Evolutionary conservation across 2,329 filamentous ascomycete species (phyloP), one percentile per base, ranked within the genome.

Genomic region (Lasiodiplodia sp.): DNA sequence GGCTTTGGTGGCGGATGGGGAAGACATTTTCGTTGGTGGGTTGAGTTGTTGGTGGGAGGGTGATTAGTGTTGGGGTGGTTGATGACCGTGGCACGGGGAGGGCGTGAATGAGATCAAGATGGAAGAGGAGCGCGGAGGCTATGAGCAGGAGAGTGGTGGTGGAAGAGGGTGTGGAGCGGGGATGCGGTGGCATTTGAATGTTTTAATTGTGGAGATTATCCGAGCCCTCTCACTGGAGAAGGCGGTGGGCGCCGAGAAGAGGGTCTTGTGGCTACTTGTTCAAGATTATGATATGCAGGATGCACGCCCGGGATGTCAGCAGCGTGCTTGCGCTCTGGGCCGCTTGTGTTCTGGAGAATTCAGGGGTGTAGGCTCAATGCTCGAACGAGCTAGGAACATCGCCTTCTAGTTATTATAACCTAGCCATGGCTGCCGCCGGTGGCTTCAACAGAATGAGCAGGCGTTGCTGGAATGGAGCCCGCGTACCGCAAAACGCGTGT

Each of bases 241-340:
- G 60, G 60, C 60, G 60, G 60, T 53, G 60, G 60, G 47, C 44
- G 44, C 18, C n/a, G 10, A n/a, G 34, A n/a, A 21, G 28, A 37
- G 53, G 31, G 40, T 47, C 25, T 57, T 38, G 55, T 23, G 47
- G 58, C 58, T 60, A 64, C 60, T 49, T 38, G 44, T 64, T 64
- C 60, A 64, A 57, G 60, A 64, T 64, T 64, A 64, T 49, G 60
- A 64, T 64, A 64, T 64, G 60, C 60, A 38, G 60, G 60, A 64
- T 64, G 28, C 60, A 53, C 60, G 60, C 40, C 57, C 44, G 60
- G 60, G 58, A 63, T 63, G 58, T 12, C 34, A 44, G 55, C 34
- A 44, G 55, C 55, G 55, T 57, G 55, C n/a, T 57, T 57, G 55
- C 23, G 55, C 31, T 56, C 55, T 57, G 51, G 44, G n/a, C 44